Conservation (phyloP, 2,329 filamentous ascomycete species). For the Chaetothyriales sp. region DNA sequence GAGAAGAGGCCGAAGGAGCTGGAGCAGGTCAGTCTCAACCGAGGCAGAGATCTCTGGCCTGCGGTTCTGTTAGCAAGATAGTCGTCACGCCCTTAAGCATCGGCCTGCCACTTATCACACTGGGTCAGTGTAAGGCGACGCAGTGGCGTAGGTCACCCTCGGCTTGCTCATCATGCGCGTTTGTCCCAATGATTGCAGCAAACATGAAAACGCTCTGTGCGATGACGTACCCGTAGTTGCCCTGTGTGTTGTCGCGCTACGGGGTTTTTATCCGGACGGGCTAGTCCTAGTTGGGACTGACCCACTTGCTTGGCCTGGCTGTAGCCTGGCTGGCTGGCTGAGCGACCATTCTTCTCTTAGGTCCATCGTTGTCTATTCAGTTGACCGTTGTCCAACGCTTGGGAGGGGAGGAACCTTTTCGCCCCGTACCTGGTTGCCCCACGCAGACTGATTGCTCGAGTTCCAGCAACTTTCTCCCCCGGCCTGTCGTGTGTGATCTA, state of each 20-base stretch:
- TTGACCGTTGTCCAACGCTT: neutral
- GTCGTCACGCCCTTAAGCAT: neutral
- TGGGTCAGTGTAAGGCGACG: slow-evolving; percentile 11
- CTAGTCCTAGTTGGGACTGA: neutral
- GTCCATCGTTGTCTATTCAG: neutral
- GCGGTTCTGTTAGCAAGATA: neutral
- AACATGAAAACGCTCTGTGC: neutral
- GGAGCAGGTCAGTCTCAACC: slow-evolving; percentile 7
- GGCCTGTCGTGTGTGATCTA: neutral
- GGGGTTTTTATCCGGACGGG: neutral
- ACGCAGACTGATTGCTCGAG: neutral
- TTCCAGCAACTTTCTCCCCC: neutral
- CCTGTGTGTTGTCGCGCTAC: neutral
- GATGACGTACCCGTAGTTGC: neutral
- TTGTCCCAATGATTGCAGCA: neutral
- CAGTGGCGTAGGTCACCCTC: neutral
- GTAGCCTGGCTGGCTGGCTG: neutral
- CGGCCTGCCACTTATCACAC: slow-evolving; percentile 7
- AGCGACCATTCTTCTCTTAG: neutral
- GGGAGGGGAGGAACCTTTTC: neutral
- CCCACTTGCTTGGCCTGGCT: neutral
- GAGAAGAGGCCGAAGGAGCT: slow-evolving; percentile 13
- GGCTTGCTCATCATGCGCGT: neutral
- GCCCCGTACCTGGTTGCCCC: neutral
- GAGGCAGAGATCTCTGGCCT: slow-evolving; percentile 9